A percentile compares a stretch with the other conserved stretches of the same genome.
Conservation (phyloP, 202 grass and related monocot species). For the Tripidium arundinaceum region DNA sequence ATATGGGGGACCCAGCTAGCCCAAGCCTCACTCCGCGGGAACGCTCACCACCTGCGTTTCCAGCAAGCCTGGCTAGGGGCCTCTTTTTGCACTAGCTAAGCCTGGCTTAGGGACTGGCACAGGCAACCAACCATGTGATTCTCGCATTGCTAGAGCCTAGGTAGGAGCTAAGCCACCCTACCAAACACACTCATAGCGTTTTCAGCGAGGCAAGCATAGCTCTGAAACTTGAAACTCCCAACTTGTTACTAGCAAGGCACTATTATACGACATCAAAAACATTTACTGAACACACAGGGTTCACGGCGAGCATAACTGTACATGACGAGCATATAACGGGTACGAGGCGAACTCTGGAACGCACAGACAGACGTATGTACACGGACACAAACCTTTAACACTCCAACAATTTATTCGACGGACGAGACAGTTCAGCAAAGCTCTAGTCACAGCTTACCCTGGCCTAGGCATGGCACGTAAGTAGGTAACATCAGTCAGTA, state of each 20-base stretch:
- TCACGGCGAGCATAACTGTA: background rate
- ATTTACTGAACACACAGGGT: background rate
- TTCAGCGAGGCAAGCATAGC: background rate
- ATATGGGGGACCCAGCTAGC: too few species aligned
- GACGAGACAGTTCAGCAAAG: background rate
- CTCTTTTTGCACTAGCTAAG: too few species aligned
- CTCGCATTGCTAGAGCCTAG: too few species aligned
- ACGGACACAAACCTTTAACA: background rate
- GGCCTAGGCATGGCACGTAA: background rate
- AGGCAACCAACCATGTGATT: too few species aligned
- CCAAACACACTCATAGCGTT: too few species aligned
- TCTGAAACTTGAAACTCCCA: background rate
- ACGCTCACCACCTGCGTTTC: too few species aligned
- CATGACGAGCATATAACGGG: background rate
- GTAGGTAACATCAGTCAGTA: background rate
- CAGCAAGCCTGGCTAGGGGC: too few species aligned
- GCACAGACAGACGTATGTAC: background rate
- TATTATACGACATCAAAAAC: background rate
- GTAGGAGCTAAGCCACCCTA: too few species aligned
- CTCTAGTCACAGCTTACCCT: background rate
- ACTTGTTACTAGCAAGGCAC: background rate
- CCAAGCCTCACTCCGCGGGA: too few species aligned
- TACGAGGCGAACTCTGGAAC: background rate
- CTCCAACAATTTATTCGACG: background rate
- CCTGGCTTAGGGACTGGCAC: too few species aligned